phyloP scores from a whole-genome alignment of 1,139 yeast species.

The Lipomyces yarrowii region DNA sequence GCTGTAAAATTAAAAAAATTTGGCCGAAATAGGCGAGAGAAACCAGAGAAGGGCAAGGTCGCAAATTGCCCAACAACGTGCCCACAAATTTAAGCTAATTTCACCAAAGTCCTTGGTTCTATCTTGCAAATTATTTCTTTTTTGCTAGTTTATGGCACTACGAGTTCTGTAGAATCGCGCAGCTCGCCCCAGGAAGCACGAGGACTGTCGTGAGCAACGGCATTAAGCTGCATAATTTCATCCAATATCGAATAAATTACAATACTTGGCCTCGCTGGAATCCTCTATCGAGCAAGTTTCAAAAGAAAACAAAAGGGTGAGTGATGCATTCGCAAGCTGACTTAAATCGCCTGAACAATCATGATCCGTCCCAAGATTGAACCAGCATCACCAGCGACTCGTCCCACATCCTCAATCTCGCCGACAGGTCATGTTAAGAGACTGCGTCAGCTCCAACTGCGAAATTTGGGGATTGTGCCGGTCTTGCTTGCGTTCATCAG shows the following conservation, averaged over 20 bases:
- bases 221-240: not conserved
- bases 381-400: not conserved
- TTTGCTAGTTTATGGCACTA: not conserved
- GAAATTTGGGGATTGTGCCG: not conserved
- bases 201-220: not conserved
- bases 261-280: not conserved
- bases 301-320: not conserved
- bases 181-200: not conserved
- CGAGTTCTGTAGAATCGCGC: not conserved
- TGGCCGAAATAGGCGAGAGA: not conserved
- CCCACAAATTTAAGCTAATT: not conserved
- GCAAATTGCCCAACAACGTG: constrained; percentile 1
- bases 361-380: not conserved
- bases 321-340: not conserved
- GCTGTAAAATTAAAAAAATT: not conserved
- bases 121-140: not conserved
- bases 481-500: no score
- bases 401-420: not conserved
- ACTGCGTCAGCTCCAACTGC: not conserved
- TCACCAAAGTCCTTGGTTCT: not conserved
- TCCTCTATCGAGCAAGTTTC: not conserved
- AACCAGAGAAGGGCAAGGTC: not conserved
- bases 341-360: not conserved
- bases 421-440: not conserved
- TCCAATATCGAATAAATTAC: not conserved